Evolutionary conservation across 805 yeast genomes (phyloP).

Genomic region (Candida nitratophila): DNA sequence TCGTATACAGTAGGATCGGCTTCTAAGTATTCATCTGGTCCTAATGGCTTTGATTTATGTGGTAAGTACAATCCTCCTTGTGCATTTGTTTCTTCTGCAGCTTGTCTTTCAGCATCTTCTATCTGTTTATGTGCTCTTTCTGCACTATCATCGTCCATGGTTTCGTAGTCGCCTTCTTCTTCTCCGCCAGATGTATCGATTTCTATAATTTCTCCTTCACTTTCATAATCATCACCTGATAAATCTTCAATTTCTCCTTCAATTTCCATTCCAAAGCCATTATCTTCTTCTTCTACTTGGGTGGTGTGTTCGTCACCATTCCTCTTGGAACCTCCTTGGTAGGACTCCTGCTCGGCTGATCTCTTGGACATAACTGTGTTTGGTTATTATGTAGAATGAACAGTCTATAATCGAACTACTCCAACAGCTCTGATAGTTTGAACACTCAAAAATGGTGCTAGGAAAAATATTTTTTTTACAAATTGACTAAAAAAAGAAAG

Average conservation of each 20-base stretch:
- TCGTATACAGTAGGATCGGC: constrained; percentile 96
- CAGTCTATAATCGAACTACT: too few relatives aligned
- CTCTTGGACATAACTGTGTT: constrained; percentile 25
- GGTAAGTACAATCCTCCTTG: constrained; percentile 63
- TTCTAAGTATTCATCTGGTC: constrained; percentile 92
- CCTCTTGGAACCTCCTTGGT: constrained; percentile 12
- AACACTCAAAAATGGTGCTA: too few relatives aligned
- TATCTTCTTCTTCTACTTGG: constrained; percentile 12
- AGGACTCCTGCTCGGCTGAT: constrained; percentile 19
- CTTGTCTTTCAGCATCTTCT: constrained; percentile 29
- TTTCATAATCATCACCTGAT: constrained; percentile 86
- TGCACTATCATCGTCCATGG: constrained; percentile 9
- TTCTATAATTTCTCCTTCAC: constrained; percentile 85
- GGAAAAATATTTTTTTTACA: too few relatives aligned
- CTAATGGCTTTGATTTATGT: constrained; percentile 80
- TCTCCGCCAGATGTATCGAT: constrained; percentile 55
- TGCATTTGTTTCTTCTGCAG: constrained; percentile 28
- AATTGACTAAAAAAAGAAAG: too few relatives aligned
- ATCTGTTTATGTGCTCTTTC: constrained; percentile 16
- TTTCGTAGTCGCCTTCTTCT: constrained; percentile 31
- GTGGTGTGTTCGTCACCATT: constrained; percentile 11
- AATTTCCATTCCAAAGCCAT: constrained; percentile 56
- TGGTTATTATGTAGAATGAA: too few relatives aligned
- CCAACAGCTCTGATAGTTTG: too few relatives aligned
- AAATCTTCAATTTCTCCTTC: constrained; percentile 73